A percentile compares a stretch with the other conserved stretches of the same genome.
Conservation (phyloP, 1,139 yeast species). For the Yamadazyma taylorii region DNA sequence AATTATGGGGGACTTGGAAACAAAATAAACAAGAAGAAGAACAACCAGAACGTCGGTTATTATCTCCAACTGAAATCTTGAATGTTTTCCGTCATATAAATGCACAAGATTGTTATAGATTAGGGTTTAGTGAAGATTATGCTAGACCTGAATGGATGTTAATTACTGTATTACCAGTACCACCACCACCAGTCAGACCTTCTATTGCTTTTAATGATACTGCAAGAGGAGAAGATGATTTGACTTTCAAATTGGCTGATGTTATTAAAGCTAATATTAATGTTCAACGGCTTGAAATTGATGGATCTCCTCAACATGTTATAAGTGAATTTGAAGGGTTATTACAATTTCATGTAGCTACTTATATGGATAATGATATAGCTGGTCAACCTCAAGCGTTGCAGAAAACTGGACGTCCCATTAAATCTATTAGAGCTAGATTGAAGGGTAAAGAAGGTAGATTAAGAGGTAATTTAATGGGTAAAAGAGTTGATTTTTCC, state of each 20-base stretch:
- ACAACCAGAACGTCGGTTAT: slow-evolving; percentile 88
- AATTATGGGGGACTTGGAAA: slow-evolving; percentile 97
- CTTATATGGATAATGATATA: slow-evolving; percentile 98
- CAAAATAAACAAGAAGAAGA: slow-evolving; percentile 78
- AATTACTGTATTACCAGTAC: slow-evolving; percentile 96
- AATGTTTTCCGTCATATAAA: slow-evolving; percentile 91
- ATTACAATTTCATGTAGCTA: slow-evolving; percentile 97
- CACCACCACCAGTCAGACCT: slow-evolving; percentile 99
- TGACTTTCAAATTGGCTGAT: slow-evolving; percentile 96
- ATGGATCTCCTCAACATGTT: slow-evolving; percentile 98
- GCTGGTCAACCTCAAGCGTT: slow-evolving; percentile 99
- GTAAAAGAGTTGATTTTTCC: slow-evolving; percentile 98
- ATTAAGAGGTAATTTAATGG: slow-evolving; percentile 97
- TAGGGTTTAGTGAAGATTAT: slow-evolving; percentile 93
- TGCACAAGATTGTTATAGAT: slow-evolving; percentile 72
- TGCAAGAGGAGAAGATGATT: slow-evolving; percentile 99
- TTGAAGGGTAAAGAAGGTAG: slow-evolving; percentile 99
- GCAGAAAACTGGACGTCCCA: slow-evolving; percentile 98
- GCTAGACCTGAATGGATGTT: slow-evolving; percentile 99
- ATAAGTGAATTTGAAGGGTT: slow-evolving; percentile 94
- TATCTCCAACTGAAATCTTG: slow-evolving; percentile 85
- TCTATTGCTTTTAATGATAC: slow-evolving; percentile 97
- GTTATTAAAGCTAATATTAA: slow-evolving; percentile 93
- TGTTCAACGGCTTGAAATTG: slow-evolving; percentile 94
- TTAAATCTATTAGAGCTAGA: slow-evolving; percentile 97